Conservation (phyloP, 805 yeast genomes). For the Cyberlindnera xishuangbannaensis region DNA sequence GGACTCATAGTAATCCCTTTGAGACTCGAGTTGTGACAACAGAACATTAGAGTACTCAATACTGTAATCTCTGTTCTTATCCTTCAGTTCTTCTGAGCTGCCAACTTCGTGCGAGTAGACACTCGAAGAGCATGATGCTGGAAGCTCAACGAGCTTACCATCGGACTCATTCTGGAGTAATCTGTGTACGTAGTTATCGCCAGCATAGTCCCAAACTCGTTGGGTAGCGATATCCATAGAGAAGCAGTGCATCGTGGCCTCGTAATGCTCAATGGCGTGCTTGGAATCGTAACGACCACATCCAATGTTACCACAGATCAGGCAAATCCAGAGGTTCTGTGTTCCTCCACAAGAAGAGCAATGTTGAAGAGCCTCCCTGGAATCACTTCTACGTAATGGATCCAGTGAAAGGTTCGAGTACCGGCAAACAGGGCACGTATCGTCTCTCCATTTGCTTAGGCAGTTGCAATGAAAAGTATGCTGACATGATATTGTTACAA, state of each 20-base stretch:
- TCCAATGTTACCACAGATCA: slow-evolving; percentile 88
- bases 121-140: slow-evolving; percentile 4
- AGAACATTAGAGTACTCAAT: slow-evolving; percentile 76
- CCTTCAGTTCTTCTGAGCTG: slow-evolving; percentile 14
- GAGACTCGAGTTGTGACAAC: slow-evolving; percentile 78
- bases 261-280: slow-evolving; percentile 81
- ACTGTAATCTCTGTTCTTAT: slow-evolving; percentile 54
- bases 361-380: slow-evolving; percentile 1
- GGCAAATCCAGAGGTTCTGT: slow-evolving; percentile 79
- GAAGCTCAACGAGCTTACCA: slow-evolving; percentile 81
- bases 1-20: slow-evolving; percentile 73
- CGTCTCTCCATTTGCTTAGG: slow-evolving; percentile 82
- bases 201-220: slow-evolving; percentile 92
- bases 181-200: slow-evolving; percentile 85
- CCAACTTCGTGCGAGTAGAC: slow-evolving; percentile 2
- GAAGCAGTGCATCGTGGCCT: slow-evolving; percentile 75
- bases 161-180: slow-evolving; percentile 79
- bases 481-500: slow-evolving; percentile 84
- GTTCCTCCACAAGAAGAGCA: slow-evolving; percentile 52
- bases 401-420: slow-evolving; percentile 45
- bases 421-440: slow-evolving; percentile 86
- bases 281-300: slow-evolving; percentile 84
- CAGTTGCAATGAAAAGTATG: slow-evolving; percentile 92
- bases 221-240: slow-evolving; percentile 84
- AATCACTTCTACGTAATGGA: slow-evolving; percentile 21